Percentiles rank a stretch among this genome's conserved stretches.
phyloP scores from a whole-genome alignment of 495 filamentous ascomycete species.

The Talaromyces wortmannii region DNA sequence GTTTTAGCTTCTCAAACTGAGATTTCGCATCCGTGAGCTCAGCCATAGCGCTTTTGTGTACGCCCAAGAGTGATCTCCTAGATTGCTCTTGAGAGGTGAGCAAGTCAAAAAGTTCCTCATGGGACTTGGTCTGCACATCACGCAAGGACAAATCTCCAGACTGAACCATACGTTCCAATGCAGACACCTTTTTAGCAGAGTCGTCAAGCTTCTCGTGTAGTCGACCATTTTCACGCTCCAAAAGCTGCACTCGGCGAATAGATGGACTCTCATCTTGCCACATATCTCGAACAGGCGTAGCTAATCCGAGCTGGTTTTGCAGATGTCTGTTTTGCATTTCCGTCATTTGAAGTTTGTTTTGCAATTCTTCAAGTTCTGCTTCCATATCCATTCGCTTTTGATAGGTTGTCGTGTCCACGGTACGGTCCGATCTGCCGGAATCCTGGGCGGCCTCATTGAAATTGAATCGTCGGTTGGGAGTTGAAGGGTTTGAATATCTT shows the following conservation, averaged over 20 bases:
- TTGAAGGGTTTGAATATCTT: slow-evolving; percentile 66
- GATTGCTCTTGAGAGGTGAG: slow-evolving; percentile 93
- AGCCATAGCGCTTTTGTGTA: slow-evolving; percentile 76
- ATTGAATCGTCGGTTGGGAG: slow-evolving; percentile 64
- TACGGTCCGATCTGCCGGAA: slow-evolving; percentile 80
- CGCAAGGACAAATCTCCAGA: slow-evolving; percentile 85
- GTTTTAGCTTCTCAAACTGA: slow-evolving; percentile 78
- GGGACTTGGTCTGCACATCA: slow-evolving; percentile 87
- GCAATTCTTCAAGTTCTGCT: slow-evolving; percentile 83
- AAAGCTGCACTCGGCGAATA: slow-evolving; percentile 73
- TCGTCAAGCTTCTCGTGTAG: slow-evolving; percentile 95
- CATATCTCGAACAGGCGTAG: slow-evolving; percentile 48
- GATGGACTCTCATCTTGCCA: slow-evolving; percentile 82
- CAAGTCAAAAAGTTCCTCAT: slow-evolving; percentile 90
- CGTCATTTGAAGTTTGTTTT: slow-evolving; percentile 90
- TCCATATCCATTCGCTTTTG: slow-evolving; percentile 89
- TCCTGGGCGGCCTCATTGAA: slow-evolving; percentile 59
- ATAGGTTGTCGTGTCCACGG: slow-evolving; percentile 82
- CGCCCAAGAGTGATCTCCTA: slow-evolving; percentile 69
- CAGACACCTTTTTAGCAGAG: slow-evolving; percentile 86
- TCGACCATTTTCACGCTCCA: slow-evolving; percentile 87
- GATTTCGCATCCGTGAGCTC: slow-evolving; percentile 82
- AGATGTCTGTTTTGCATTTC: slow-evolving; percentile 96
- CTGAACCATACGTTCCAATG: slow-evolving; percentile 78
- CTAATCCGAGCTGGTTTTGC: slow-evolving; percentile 75